phyloP scores from a whole-genome alignment of 139 green algal genomes.

The Picochlorum sp. region DNA sequence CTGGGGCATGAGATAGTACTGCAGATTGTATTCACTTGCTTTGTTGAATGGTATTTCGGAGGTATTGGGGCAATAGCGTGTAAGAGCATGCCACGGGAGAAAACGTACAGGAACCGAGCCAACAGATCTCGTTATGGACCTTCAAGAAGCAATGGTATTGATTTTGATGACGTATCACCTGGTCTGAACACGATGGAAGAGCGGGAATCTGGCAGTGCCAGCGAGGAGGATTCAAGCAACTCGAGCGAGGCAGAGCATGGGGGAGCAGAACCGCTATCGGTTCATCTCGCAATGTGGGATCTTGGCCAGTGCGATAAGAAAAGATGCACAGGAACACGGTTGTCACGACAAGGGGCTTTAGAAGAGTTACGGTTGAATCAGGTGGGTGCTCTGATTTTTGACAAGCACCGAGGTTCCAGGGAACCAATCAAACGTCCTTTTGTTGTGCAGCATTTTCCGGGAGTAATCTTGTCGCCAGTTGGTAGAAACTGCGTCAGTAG shows the following conservation, averaged over 20 bases:
- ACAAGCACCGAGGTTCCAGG: not conserved
- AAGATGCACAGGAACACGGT: slow-evolving; percentile 56
- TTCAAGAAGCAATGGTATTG: too few species aligned
- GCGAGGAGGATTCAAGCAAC: not conserved
- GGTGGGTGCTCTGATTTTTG: not conserved
- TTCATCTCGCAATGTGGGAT: slow-evolving; percentile 78
- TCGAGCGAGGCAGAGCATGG: not conserved
- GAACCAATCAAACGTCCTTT: not conserved
- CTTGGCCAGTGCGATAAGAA: slow-evolving; percentile 85
- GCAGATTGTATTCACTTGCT: too few species aligned
- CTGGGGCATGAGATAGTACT: too few species aligned
- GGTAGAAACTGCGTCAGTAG: slow-evolving; percentile 54
- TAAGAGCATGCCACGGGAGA: too few species aligned
- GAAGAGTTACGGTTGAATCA: slow-evolving; percentile 66
- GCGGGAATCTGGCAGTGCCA: too few species aligned
- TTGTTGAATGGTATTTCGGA: too few species aligned
- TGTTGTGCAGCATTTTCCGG: slow-evolving; percentile 49
- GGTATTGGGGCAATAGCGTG: too few species aligned
- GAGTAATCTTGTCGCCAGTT: slow-evolving; percentile 69
- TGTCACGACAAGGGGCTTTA: slow-evolving; percentile 53
- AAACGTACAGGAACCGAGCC: too few species aligned
- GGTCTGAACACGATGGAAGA: too few species aligned
- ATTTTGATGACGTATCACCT: too few species aligned
- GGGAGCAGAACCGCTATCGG: not conserved
- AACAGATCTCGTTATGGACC: too few species aligned